Evolutionary conservation across 371 early-diverging fungal genomes (phyloP).

Genomic region (Mortierella sp.): DNA sequence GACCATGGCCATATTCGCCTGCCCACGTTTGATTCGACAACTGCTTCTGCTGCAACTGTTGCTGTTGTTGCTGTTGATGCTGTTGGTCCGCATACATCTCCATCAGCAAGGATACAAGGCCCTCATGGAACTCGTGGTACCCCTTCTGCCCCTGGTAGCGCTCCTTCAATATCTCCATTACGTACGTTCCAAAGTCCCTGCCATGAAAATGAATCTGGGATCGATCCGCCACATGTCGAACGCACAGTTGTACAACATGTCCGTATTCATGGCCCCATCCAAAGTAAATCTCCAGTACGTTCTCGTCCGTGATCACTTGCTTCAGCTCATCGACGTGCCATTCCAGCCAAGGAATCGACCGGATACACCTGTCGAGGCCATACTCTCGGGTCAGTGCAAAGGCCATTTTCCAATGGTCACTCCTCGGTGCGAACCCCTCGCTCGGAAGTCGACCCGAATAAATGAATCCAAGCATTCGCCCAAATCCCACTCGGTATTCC

Average conservation of each 20-base stretch:
- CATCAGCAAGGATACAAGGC: conserved; percentile 13
- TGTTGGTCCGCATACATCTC: conserved; percentile 21
- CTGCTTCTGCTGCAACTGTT: too few species aligned
- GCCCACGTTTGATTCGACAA: too few species aligned
- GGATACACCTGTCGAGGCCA: conserved; percentile 15
- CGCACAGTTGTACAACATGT: conserved; percentile 19
- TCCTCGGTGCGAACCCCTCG: conserved; percentile 18
- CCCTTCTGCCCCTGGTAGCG: conserved; percentile 19
- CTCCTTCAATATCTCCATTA: conserved; percentile 11
- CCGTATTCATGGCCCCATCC: conserved; percentile 24
- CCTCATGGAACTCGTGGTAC: conserved; percentile 32
- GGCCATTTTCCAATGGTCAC: conserved; percentile 18
- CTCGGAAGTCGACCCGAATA: conserved; percentile 33
- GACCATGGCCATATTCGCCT: too few species aligned
- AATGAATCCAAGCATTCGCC: conserved; percentile 33
- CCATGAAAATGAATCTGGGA: conserved; percentile 18
- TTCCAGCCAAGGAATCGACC: conserved; percentile 26
- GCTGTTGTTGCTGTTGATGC: background rate
- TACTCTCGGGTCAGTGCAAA: conserved; percentile 27
- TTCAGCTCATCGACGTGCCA: conserved; percentile 20
- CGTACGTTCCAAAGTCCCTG: conserved; percentile 10
- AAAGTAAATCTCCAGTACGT: conserved; percentile 40
- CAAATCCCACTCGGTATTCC: conserved; percentile 8
- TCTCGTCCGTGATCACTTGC: conserved; percentile 29
- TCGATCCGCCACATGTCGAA: conserved; percentile 24